These are phyloP conservation scores for Barnettozyma wickerhamii DNA, from an alignment of 805 yeast species.

Conservation along the genomic window DNA sequence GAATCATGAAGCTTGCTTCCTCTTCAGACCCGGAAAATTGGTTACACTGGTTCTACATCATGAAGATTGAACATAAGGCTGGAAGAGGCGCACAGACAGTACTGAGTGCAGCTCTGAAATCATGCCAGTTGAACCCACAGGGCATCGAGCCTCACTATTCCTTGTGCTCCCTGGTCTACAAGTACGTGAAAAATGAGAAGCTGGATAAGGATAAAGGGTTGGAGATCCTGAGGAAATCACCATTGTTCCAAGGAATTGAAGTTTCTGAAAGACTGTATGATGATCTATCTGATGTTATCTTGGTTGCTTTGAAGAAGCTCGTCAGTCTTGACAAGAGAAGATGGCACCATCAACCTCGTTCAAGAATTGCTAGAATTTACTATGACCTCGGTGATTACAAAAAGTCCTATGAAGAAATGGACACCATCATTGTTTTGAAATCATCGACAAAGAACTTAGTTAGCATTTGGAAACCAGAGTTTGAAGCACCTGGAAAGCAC, in stretches of 20 bases:
- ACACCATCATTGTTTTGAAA: conserved; percentile 57
- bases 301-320: conserved; percentile 48
- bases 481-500: conserved; percentile 90
- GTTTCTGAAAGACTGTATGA: conserved; percentile 25
- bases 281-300: conserved; percentile 21
- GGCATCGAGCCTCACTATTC: conserved; percentile 75
- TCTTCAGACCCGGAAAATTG: conserved; percentile 47
- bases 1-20: conserved; percentile 45
- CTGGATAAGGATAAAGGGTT: conserved; percentile 37
- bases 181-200: conserved; percentile 39
- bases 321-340: conserved; percentile 65
- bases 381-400: conserved; percentile 45
- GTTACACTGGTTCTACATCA: conserved; percentile 53
- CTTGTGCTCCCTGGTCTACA: conserved; percentile 53
- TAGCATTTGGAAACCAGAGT: conserved; percentile 90
- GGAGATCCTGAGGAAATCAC: conserved; percentile 32
- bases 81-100: conserved; percentile 30
- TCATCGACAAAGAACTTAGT: conserved; percentile 67
- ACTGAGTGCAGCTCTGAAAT: conserved; percentile 36
- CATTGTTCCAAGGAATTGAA: conserved; percentile 19
- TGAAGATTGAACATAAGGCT: conserved; percentile 56
- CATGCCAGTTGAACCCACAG: conserved; percentile 39
- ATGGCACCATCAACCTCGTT: conserved; percentile 89
- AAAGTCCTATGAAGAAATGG: conserved; percentile 62
- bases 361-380: conserved; percentile 59